Conservation (phyloP, 495 filamentous ascomycete species). For the Neurospora sp. region DNA sequence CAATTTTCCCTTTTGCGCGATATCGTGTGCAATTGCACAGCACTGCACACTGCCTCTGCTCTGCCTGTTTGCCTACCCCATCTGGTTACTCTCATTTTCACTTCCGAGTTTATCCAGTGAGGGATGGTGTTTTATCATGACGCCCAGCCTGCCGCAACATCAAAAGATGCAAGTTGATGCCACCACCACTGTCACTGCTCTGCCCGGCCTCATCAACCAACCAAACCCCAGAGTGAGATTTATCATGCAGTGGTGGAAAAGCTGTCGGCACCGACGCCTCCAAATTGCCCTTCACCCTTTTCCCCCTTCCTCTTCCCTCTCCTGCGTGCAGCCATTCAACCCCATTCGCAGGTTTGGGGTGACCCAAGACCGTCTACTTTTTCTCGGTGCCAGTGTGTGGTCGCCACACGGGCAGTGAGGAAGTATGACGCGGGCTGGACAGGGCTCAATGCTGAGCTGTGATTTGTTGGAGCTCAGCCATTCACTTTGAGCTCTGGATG, state of each 20-base stretch:
- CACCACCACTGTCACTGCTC: not conserved
- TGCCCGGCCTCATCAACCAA: not conserved
- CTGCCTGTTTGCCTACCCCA: not conserved
- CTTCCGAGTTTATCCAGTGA: not conserved
- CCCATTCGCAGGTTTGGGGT: not conserved
- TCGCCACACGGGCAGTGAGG: not conserved
- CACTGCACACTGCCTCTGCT: not conserved
- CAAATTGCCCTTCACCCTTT: not conserved
- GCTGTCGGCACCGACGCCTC: not conserved
- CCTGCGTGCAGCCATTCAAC: not conserved
- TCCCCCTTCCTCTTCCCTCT: not conserved
- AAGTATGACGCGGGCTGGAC: not conserved
- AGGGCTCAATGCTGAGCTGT: not conserved
- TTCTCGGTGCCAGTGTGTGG: not conserved
- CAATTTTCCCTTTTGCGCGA: not conserved
- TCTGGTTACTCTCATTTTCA: not conserved
- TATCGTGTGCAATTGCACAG: not conserved
- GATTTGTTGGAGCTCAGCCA: not conserved
- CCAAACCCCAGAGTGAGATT: not conserved
- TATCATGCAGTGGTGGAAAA: not conserved
- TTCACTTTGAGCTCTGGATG: not conserved
- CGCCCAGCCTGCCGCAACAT: not conserved
- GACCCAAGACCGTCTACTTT: not conserved
- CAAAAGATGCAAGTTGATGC: not conserved
- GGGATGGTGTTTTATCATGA: not conserved